Evolutionary conservation across 345 rosid species (phyloP).

Genomic region (Diplotaxis tenuifolia): DNA sequence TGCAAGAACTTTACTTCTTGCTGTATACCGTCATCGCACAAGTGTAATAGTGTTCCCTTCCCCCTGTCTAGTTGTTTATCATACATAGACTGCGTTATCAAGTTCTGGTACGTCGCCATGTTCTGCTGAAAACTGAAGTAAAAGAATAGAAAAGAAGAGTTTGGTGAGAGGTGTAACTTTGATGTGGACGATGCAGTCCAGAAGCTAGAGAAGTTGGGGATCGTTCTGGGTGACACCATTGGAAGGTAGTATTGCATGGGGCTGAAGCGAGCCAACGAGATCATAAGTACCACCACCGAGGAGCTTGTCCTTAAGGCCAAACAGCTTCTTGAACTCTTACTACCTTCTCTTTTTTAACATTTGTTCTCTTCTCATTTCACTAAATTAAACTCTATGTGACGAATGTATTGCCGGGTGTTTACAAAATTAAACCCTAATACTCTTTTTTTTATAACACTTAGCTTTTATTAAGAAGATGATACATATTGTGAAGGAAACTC

Average conservation of each 20-base stretch:
- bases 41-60: conserved; percentile 88
- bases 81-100: conserved; percentile 93
- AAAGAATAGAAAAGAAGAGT: conserved; percentile 59
- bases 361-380: conserved; percentile 19
- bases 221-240: conserved; percentile 67
- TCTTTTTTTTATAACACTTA: no score
- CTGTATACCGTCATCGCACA: conserved; percentile 96
- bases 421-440: no score
- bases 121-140: conserved; percentile 75
- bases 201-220: conserved; percentile 82
- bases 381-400: no score
- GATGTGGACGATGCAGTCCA: conserved; percentile 91
- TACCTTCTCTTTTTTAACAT: conserved; percentile 18
- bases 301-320: conserved; percentile 83
- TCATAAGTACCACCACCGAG: conserved; percentile 84
- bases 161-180: conserved; percentile 77
- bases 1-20: conserved; percentile 72
- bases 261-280: no score
- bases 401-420: no score
- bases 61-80: conserved; percentile 98
- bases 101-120: conserved; percentile 79
- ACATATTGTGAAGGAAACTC: no score
- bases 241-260: conserved; percentile 74
- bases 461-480: no score
- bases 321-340: conserved; percentile 46